Evolutionary conservation across 2,329 filamentous ascomycete species (phyloP).

Genomic region (Parasarocladium wereldwijsianum): DNA sequence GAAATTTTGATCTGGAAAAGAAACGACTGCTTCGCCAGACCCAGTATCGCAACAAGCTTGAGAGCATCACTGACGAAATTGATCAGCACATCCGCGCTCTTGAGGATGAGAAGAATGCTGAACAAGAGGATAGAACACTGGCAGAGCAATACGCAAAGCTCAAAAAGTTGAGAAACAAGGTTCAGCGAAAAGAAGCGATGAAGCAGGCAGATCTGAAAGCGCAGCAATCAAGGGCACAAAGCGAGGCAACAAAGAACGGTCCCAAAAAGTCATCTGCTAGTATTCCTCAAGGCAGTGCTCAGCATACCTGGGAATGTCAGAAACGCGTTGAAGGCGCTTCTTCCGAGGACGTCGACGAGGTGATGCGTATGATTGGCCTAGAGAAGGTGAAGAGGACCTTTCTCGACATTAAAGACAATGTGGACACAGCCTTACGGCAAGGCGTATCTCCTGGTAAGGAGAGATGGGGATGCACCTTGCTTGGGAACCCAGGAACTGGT

Average conservation of each 20-base stretch:
- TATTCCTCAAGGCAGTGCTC: constrained; percentile 14
- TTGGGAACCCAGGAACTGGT: constrained; percentile 68
- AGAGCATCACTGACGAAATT: constrained; percentile 38
- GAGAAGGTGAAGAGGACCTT: constrained; percentile 54
- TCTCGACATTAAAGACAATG: constrained; percentile 43
- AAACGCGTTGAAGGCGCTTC: constrained; percentile 36
- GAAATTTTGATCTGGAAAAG: constrained; percentile 35
- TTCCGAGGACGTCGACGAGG: constrained; percentile 40
- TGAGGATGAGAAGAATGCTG: constrained; percentile 28
- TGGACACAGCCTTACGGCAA: constrained; percentile 48
- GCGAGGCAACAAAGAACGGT: no score
- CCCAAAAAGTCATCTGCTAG: no score
- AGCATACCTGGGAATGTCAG: constrained; percentile 44
- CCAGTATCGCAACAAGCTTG: constrained; percentile 28
- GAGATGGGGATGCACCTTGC: constrained; percentile 44
- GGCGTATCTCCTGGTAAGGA: constrained; percentile 37
- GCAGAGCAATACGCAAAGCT: constrained; percentile 32
- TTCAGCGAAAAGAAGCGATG: constrained; percentile 5
- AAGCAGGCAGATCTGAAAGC: neutral
- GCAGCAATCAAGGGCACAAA: neutral
- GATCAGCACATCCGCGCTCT: constrained; percentile 27
- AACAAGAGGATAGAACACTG: constrained; percentile 26
- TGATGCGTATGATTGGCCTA: constrained; percentile 60
- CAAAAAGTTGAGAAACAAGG: constrained; percentile 19
- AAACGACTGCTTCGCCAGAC: constrained; percentile 27